These are phyloP conservation scores for Drechslerella stenobrocha DNA, from an alignment of 2,329 filamentous ascomycete species.

Conservation along the genomic window DNA sequence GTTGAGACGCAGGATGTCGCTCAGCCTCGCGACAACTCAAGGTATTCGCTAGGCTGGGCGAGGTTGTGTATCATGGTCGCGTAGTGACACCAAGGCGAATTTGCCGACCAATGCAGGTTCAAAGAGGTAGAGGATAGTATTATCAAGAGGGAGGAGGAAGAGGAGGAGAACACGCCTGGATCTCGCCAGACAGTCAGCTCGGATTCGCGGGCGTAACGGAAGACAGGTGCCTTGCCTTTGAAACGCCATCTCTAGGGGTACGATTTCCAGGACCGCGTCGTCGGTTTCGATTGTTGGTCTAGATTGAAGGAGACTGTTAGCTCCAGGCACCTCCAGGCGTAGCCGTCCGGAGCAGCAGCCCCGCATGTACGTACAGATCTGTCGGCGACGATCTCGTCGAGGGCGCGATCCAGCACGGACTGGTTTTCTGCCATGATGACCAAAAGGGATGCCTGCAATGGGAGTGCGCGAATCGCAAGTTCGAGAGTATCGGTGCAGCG, in stretches of 20 bases:
- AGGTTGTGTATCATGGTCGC: slow-evolving; percentile 23
- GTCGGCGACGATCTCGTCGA: slow-evolving; percentile 47
- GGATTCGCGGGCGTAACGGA: neutral
- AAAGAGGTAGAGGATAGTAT: slow-evolving; percentile 31
- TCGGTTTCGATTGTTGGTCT: slow-evolving; percentile 46
- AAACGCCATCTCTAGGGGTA: slow-evolving; percentile 49
- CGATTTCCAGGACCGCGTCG: slow-evolving; percentile 46
- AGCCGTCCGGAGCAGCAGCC: neutral
- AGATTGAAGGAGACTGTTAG: slow-evolving; percentile 1
- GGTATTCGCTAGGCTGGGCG: slow-evolving; percentile 10
- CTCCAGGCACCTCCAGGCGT: neutral
- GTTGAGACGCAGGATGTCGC: slow-evolving; percentile 22
- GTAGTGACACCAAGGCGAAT: slow-evolving; percentile 26
- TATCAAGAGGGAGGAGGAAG: slow-evolving; percentile 43
- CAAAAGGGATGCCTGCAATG: neutral
- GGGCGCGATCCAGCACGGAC: slow-evolving; percentile 46
- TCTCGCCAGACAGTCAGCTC: slow-evolving; percentile 22
- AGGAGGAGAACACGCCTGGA: slow-evolving; percentile 48
- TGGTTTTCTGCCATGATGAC: slow-evolving; percentile 36
- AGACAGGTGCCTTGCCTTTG: slow-evolving; percentile 26
- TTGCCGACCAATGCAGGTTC: slow-evolving; percentile 46
- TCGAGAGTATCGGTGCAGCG: neutral
- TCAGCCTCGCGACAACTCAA: slow-evolving; percentile 22
- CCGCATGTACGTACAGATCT: slow-evolving; percentile 41
- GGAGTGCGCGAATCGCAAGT: neutral